Evolutionary conservation across 306 rosid species (phyloP), one percentile per base, ranked within the genome.

Genomic region (Sindora glabra): DNA sequence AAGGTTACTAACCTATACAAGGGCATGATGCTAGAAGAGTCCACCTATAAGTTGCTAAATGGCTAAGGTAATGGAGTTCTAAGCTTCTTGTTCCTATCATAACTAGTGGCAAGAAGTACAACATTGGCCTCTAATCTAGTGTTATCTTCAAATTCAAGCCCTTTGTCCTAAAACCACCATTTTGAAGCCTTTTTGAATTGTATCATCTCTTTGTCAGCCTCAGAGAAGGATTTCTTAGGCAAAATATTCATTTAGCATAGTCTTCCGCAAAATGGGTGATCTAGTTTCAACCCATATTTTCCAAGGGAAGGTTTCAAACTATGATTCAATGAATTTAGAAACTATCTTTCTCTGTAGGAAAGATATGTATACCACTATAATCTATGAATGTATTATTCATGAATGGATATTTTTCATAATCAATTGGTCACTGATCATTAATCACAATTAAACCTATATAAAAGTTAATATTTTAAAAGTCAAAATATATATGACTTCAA

Each of bases 231-330:
- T 46, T 66, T 74, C 23, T 77, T 77, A 0, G 89, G 94, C 78
- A 82, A 73, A 14, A 82, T 81, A 4, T 87, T 83, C 92, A 85
- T 84, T 65, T 81, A 16, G 85, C 87, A 16, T 76, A 85, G 72
- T 81, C 85, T 74, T 85, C 92, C 74, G 62, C 78, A 74, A 85
- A n/a, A 81, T 10, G 81, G 75, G 14, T 81, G 91, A 2, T 81
- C 83, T 10, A 83, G 91, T 53, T 68, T 81, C 4, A 85, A 76
- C 13, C 83, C 87, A 15, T 81, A 81, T 56, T 81, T 85, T 39
- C 12, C 71, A 5, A 84, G 56, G 22, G 91, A 85, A 38, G 73
- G 77, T 70, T 81, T 78, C 91, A 85, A 78, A 64, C 68, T 79
- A 82, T 2, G 83, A 79, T 67, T 85, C 89, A 48, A 85, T 79